These are phyloP conservation scores for Syzygium aqueum DNA, from an alignment of 345 rosid species.

Conservation along the genomic window DNA sequence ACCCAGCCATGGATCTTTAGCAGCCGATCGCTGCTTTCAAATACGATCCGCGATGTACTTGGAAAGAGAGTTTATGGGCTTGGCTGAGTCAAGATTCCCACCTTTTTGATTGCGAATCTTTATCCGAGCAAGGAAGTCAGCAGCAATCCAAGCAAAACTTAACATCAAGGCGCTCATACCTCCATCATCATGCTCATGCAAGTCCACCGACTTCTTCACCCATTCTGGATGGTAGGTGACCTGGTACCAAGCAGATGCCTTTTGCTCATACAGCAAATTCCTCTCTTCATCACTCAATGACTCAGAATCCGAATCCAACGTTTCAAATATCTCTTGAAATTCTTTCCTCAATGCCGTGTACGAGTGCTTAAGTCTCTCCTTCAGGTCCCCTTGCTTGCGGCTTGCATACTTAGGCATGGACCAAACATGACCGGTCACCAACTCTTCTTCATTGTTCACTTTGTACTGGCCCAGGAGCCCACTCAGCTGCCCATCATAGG, in stretches of 20 bases:
- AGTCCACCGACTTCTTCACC: constrained; percentile 35
- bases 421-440: constrained; percentile 92
- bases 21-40: constrained; percentile 1
- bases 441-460: constrained; percentile 81
- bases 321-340: constrained; percentile 54
- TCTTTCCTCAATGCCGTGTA: constrained; percentile 68
- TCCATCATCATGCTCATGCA: constrained; percentile 8
- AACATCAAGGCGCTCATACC: constrained; percentile 24
- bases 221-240: constrained; percentile 73
- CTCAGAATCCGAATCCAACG: constrained; percentile 30
- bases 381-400: constrained; percentile 63
- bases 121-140: constrained; percentile 73
- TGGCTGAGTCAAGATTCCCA: constrained; percentile 25
- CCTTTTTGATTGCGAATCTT: constrained; percentile 30
- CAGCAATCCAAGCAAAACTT: constrained; percentile 83
- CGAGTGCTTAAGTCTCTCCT: constrained; percentile 68
- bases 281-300: constrained; percentile 49
- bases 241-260: constrained; percentile 94
- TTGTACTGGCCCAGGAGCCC: constrained; percentile 74
- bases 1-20: neutral
- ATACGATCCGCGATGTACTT: constrained; percentile 52
- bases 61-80: constrained; percentile 48
- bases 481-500: constrained; percentile 60
- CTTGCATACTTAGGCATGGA: constrained; percentile 73
- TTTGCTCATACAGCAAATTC: constrained; percentile 44